Percentiles rank a stretch among this genome's conserved stretches.
phyloP scores from a whole-genome alignment of 2,329 filamentous ascomycete species.

The Purpureocillium takamizusanense region DNA sequence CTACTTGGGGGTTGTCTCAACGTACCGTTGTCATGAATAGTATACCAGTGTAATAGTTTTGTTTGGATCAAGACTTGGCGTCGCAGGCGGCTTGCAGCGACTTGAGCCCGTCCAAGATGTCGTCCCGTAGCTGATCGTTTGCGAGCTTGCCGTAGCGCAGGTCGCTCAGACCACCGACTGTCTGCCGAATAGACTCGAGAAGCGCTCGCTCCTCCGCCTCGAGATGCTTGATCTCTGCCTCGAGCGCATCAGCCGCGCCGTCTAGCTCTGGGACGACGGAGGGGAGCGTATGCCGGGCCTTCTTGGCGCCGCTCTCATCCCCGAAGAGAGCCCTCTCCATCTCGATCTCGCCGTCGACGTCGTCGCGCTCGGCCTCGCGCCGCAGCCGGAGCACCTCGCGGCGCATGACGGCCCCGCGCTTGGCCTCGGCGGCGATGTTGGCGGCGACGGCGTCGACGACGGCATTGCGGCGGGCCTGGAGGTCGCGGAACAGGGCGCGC shows the following conservation, averaged over 20 bases:
- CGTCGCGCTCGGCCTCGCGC: conserved; percentile 42
- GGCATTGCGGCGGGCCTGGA: conserved; percentile 64
- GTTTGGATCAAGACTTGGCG: conserved; percentile 21
- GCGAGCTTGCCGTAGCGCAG: conserved; percentile 70
- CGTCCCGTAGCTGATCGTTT: conserved; percentile 52
- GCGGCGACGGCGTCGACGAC: conserved; percentile 57
- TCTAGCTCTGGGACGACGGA: conserved; percentile 64
- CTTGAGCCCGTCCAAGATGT: conserved; percentile 58
- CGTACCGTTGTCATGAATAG: not conserved
- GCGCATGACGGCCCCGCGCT: conserved; percentile 48
- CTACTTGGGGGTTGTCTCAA: not conserved
- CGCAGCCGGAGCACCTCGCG: conserved; percentile 46
- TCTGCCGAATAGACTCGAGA: conserved; percentile 52
- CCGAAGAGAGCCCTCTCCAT: conserved; percentile 57
- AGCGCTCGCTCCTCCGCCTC: conserved; percentile 55
- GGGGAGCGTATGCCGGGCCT: conserved; percentile 48
- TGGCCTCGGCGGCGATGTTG: conserved; percentile 58
- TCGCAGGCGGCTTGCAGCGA: conserved; percentile 51
- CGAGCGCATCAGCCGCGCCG: conserved; percentile 53
- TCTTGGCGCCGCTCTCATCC: conserved; percentile 30
- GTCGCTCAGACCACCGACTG: conserved; percentile 68
- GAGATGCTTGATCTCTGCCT: conserved; percentile 57
- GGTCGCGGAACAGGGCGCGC: conserved; percentile 65
- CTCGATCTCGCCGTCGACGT: conserved; percentile 54
- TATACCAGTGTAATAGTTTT: not conserved